These are phyloP conservation scores for Gossypium ekmanianum DNA, from an alignment of 345 rosid species.

Conservation along the genomic window DNA sequence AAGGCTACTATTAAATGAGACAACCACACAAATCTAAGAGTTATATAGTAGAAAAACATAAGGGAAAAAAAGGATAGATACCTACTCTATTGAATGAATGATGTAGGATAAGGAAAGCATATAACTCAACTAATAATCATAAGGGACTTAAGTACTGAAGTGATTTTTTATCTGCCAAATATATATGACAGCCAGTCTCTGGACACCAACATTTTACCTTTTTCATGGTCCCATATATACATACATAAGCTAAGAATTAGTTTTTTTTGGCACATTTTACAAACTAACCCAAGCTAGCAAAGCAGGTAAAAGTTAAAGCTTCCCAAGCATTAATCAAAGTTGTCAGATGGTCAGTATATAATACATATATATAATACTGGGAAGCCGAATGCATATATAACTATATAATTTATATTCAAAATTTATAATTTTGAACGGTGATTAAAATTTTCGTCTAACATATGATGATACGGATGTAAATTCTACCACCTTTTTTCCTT, in stretches of 20 bases:
- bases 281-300: background rate
- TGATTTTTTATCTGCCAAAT: slow-evolving; percentile 2
- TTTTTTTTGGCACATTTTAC: too few relatives aligned
- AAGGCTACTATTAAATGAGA: too few relatives aligned
- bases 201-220: background rate
- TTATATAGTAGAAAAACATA: background rate
- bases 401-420: too few relatives aligned
- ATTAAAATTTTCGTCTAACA: too few relatives aligned
- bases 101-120: background rate
- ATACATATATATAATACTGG: too few relatives aligned
- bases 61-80: background rate
- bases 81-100: background rate
- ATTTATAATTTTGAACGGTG: too few relatives aligned
- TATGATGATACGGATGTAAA: too few relatives aligned
- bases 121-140: background rate
- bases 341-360: too few relatives aligned
- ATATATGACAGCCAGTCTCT: background rate
- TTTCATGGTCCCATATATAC: background rate
- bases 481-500: too few relatives aligned
- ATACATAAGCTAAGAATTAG: background rate
- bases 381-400: too few relatives aligned
- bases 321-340: too few relatives aligned
- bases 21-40: too few relatives aligned
- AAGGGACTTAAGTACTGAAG: background rate
- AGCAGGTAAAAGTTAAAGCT: background rate